Evolutionary conservation across 176 grass and related monocot species (phyloP), one percentile per base, ranked within the genome.

Genomic region (Triticum aestivum): DNA sequence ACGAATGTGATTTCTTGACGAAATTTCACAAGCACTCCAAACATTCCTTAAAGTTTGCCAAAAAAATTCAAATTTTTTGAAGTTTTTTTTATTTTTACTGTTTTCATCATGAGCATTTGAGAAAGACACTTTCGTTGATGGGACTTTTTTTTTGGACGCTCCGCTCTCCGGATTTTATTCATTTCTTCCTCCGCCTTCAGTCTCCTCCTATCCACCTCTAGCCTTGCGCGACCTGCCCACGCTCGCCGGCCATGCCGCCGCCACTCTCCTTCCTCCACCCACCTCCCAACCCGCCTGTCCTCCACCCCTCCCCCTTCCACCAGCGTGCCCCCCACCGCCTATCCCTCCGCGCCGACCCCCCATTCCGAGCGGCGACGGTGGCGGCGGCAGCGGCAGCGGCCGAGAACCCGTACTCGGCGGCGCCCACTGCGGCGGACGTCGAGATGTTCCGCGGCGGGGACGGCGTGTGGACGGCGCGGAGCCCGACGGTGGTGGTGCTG

Each of bases 401-500:
- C 61, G 69, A 91, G 33, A 83, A 86, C 30, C 76, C 89, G 34
- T 77, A 64, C 29, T 2, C 52, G n/a, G 32, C 37, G 69, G 18
- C 59, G 61, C 70, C 63, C 35, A 23, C 79, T 11, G 4, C 79
- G 0, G 66, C 54, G 32, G 85, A 95, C 69, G 93, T 95, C 0
- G 93, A 95, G 64, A 92, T 95, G 93, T 73, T 86, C 65, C 88
- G 93, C 17, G 93, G 90, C 27, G 79, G 45, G 12, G 90, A 91
- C 27, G 85, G 89, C 21, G 67, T 91, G 11, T 91, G 89, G 89
- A 91, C 89, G 75, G 88, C 96, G 13, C 91, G 88, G 14, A 51
- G 83, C 11, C 96, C 90, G 10, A 89, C 79, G 1, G 93, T 95
- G 27, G 96, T 92, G 20, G 89, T 98, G 6, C 88, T 98, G 37